Evolutionary conservation across 2,329 filamentous ascomycete species (phyloP).

Genomic region (Pseudogymnoascus sp.): DNA sequence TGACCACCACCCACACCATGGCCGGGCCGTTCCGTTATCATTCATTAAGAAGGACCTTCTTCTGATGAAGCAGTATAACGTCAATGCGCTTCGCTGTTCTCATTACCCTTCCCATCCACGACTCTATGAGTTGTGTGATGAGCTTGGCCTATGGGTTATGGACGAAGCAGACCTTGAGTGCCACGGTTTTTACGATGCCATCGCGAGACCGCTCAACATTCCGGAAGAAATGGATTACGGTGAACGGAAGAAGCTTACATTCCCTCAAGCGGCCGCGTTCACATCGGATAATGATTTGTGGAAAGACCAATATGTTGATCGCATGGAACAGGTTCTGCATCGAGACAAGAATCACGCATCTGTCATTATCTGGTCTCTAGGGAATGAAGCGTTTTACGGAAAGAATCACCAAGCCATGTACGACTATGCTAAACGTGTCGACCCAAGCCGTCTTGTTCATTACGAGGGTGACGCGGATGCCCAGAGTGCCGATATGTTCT

Average conservation of each 20-base stretch:
- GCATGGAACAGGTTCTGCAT: constrained; percentile 55
- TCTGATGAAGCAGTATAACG: constrained; percentile 63
- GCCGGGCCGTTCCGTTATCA: constrained; percentile 44
- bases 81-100: constrained; percentile 62
- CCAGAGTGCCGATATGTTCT: constrained; percentile 46
- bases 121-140: constrained; percentile 54
- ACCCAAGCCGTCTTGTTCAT: constrained; percentile 46
- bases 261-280: constrained; percentile 47
- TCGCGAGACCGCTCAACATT: constrained; percentile 43
- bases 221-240: constrained; percentile 52
- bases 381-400: constrained; percentile 68
- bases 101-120: constrained; percentile 60
- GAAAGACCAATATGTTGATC: constrained; percentile 59
- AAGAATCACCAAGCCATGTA: constrained; percentile 63
- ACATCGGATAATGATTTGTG: constrained; percentile 55
- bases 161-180: constrained; percentile 47
- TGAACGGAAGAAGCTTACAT: constrained; percentile 51
- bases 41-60: constrained; percentile 55
- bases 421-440: constrained; percentile 42
- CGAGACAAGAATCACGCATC: constrained; percentile 64
- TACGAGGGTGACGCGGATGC: constrained; percentile 49
- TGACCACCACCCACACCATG: constrained; percentile 57
- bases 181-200: constrained; percentile 38
- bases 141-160: constrained; percentile 58
- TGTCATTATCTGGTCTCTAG: constrained; percentile 67